These are phyloP conservation scores for Penicillium sp. DNA, from an alignment of 2,329 filamentous ascomycete species.

Conservation along the genomic window DNA sequence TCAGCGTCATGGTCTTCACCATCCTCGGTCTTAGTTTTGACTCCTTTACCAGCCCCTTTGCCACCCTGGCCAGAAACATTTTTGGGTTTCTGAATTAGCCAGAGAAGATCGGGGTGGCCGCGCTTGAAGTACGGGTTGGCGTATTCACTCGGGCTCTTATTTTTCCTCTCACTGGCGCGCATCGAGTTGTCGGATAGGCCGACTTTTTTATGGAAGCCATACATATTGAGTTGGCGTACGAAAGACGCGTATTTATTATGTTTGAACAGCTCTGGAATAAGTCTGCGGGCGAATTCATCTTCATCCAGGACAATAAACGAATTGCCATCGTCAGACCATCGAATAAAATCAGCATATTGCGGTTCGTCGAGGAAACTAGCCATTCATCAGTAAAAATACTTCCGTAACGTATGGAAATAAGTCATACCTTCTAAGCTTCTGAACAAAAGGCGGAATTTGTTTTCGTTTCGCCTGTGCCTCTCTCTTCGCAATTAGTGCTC, in stretches of 20 bases:
- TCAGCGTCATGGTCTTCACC: slow-evolving; percentile 64
- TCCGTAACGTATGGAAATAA: background rate
- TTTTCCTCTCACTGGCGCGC: slow-evolving; percentile 93
- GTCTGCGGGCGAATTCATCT: slow-evolving; percentile 74
- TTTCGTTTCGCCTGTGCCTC: slow-evolving; percentile 88
- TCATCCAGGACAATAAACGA: slow-evolving; percentile 97
- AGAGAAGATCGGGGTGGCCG: slow-evolving; percentile 85
- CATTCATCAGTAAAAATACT: slow-evolving; percentile 13
- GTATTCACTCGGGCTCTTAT: slow-evolving; percentile 97
- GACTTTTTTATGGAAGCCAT: slow-evolving; percentile 66
- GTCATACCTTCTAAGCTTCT: slow-evolving; percentile 89
- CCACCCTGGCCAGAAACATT: slow-evolving; percentile 56
- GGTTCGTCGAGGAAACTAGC: slow-evolving; percentile 87
- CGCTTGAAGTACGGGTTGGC: slow-evolving; percentile 95
- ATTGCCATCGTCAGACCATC: slow-evolving; percentile 94
- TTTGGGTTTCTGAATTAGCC: slow-evolving; percentile 95
- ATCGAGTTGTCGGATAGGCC: slow-evolving; percentile 95
- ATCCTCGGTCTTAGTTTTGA: slow-evolving; percentile 51
- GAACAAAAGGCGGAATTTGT: slow-evolving; percentile 94
- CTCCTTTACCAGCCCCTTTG: slow-evolving; percentile 40
- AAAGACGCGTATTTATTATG: slow-evolving; percentile 78
- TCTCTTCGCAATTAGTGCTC: slow-evolving; percentile 75
- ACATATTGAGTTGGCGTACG: slow-evolving; percentile 67
- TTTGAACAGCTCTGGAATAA: slow-evolving; percentile 73
- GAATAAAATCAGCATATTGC: slow-evolving; percentile 89